Percentiles rank a stretch among this genome's conserved stretches.
phyloP scores from a whole-genome alignment of 75 land plant species.

The Pinus tabuliformis region DNA sequence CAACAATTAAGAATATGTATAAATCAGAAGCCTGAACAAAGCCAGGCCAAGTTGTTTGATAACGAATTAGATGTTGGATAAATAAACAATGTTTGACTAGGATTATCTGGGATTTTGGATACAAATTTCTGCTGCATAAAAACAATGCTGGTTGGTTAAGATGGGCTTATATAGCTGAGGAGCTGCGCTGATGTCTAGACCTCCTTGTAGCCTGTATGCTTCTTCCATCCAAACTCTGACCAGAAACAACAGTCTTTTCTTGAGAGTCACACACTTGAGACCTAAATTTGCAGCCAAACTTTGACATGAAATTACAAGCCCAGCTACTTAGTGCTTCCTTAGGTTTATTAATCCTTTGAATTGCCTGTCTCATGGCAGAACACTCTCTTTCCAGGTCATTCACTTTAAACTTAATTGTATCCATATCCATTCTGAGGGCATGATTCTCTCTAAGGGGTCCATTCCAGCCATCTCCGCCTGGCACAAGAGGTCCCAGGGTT shows the following conservation, averaged over 20 bases:
- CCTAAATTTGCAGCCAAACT: conserved; percentile 63
- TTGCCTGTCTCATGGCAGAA: conserved; percentile 63
- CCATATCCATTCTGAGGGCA: conserved; percentile 80
- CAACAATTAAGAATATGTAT: not conserved
- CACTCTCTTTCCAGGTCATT: conserved; percentile 75
- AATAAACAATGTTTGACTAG: not conserved
- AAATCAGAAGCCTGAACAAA: not conserved
- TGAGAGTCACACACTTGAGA: conserved; percentile 74
- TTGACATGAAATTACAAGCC: conserved; percentile 20
- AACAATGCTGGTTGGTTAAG: not conserved
- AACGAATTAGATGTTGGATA: not conserved
- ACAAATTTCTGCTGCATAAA: not conserved
- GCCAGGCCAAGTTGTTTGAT: not conserved
- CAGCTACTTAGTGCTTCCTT: conserved; percentile 4
- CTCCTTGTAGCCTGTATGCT: not conserved
- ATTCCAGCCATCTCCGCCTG: conserved; percentile 36
- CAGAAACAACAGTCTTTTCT: conserved; percentile 30
- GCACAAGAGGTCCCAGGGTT: not conserved
- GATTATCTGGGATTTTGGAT: not conserved
- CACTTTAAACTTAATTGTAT: conserved; percentile 70
- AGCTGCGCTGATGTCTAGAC: conserved; percentile 9
- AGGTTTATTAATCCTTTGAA: conserved; percentile 61
- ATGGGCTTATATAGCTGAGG: not conserved
- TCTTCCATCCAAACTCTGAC: not conserved
- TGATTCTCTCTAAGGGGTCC: conserved; percentile 70